Evolutionary conservation across 2,329 filamentous ascomycete species (phyloP).

Genomic region (Coleophoma eucalyptorum): DNA sequence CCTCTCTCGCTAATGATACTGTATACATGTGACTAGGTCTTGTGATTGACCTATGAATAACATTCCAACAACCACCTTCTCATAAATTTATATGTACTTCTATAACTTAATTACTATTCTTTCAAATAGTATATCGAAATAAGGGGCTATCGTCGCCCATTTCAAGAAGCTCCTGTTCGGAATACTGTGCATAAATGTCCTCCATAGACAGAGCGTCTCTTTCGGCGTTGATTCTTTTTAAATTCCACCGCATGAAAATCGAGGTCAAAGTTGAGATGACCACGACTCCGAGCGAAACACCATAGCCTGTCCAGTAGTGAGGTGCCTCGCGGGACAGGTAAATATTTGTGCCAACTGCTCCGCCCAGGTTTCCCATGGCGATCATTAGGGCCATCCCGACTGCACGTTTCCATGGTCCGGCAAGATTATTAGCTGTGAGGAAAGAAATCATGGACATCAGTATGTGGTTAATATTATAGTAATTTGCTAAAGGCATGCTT

Average conservation of each 20-base stretch:
- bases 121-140: slow-evolving; percentile 29
- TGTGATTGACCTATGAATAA: no score
- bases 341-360: slow-evolving; percentile 34
- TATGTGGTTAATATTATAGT: not conserved
- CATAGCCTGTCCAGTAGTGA: slow-evolving; percentile 32
- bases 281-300: slow-evolving; percentile 26
- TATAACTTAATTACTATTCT: no score
- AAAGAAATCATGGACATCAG: not conserved
- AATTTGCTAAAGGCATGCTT: not conserved
- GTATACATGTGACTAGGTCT: no score
- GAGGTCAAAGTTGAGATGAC: slow-evolving; percentile 2
- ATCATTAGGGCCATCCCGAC: slow-evolving; percentile 25
- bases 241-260: slow-evolving; percentile 6
- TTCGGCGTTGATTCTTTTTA: slow-evolving; percentile 23
- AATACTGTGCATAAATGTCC: slow-evolving; percentile 38
- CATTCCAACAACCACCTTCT: no score
- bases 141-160: slow-evolving; percentile 30
- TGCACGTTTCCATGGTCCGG: slow-evolving; percentile 22
- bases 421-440: slow-evolving; percentile 24
- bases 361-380: slow-evolving; percentile 26
- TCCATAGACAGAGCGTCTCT: slow-evolving; percentile 56
- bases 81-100: no score
- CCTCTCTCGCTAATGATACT: no score
- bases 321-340: slow-evolving; percentile 32
- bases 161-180: slow-evolving; percentile 21